Evolutionary conservation across 176 grass and related monocot species (phyloP).

Genomic region (Poa pratensis): DNA sequence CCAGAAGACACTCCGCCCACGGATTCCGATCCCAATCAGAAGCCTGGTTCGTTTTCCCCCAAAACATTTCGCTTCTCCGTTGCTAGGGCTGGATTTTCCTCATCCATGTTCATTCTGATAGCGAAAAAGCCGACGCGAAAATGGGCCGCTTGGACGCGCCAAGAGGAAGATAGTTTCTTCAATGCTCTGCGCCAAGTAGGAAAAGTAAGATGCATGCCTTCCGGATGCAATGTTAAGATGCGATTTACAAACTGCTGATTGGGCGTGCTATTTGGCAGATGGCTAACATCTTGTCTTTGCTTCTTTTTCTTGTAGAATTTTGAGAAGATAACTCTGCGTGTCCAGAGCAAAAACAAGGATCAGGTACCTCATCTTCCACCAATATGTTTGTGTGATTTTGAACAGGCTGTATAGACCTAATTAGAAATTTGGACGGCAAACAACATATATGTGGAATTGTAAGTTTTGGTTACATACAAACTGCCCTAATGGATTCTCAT

Average conservation of each 20-base stretch:
- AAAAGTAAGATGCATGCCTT: conserved; percentile 67
- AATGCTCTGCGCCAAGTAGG: conserved; percentile 98
- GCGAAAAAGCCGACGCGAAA: conserved; percentile 73
- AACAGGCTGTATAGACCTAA: not conserved
- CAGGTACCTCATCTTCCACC: conserved; percentile 64
- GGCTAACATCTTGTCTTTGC: conserved; percentile 34
- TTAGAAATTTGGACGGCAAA: conserved; percentile 1
- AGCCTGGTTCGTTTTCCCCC: conserved; percentile 36
- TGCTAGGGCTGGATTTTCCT: conserved; percentile 24
- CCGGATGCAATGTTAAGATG: conserved; percentile 32
- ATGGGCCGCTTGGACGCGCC: conserved; percentile 97
- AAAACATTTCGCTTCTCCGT: not conserved
- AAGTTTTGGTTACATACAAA: not conserved
- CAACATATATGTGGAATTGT: not conserved
- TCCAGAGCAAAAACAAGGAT: conserved; percentile 99
- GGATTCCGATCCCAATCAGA: conserved; percentile 37
- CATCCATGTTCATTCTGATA: conserved; percentile 36
- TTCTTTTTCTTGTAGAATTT: conserved; percentile 71
- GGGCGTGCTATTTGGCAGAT: conserved; percentile 33
- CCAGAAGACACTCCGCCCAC: not conserved
- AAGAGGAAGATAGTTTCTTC: conserved; percentile 97
- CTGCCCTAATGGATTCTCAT: not conserved
- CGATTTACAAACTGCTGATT: conserved; percentile 3
- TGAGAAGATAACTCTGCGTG: conserved; percentile 95
- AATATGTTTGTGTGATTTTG: conserved; percentile 31